Evolutionary conservation across 1,284 basidiomycete genomes (phyloP), one percentile per base, ranked within the genome.

Genomic region (Gomphus bonarii): DNA sequence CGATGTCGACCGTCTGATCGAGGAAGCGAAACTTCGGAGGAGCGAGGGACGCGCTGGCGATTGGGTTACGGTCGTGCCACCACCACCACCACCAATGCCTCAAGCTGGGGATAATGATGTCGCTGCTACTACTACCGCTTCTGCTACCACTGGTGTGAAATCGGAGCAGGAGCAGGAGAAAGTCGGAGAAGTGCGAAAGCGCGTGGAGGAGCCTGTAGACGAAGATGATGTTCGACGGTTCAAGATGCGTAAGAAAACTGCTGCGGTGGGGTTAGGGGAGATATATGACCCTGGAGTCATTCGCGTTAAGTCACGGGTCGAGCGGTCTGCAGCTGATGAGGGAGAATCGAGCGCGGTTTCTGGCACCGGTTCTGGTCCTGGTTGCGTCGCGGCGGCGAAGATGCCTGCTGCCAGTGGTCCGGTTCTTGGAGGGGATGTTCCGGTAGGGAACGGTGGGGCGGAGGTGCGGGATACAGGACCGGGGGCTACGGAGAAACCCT

Each of bases 41-140:
- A 76, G 75, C 11, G 80, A 88, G 65, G 93, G 91, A 1, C 71
- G 83, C 8, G 86, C 83, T 0, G 94, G 95, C 1, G 78, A 84
- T 62, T 99, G 95, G 95, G 74, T 93, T 68, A 72, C 84, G 25
- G 82, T 97, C 9, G 73, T 77, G 3, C 65, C 67, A 7, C 54
- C 63, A 8, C 57, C 65, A 44, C 63, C 65, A 28, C 51, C 63
- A 8, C 54, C 63, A 8, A 56, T 65, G 43, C 63, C 65, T 22
- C 51, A 62, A 5, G 59, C 64, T 22, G 63, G 66, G 12, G 65
- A 61, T 28, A 59, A 65, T 16, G 60, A 61, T 18, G 22, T 60
- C 36, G 58, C 61, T 55, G 46, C 58, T 44, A 22, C 57, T n/a
- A n/a, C n/a, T n/a, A n/a, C n/a, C n/a, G 2, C 25, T 62, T 20